Evolutionary conservation across 1,284 basidiomycete genomes (phyloP), one percentile per base, ranked within the genome.

Genomic region (Schizophyllum commune): DNA sequence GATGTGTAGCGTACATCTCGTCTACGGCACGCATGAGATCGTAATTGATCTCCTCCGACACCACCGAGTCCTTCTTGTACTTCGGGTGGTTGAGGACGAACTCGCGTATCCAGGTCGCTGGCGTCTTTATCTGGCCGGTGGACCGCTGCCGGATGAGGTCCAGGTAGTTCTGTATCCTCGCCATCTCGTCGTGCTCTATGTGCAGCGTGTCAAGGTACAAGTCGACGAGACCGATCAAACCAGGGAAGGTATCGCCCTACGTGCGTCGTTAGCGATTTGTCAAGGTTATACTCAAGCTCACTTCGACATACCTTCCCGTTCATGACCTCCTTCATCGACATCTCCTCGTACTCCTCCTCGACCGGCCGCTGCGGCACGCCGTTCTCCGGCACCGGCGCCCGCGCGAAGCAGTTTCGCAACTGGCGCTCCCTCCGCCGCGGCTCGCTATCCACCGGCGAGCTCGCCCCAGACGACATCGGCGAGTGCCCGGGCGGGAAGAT

Each of bases 11-110:
- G 72, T 70, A 94, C 91, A 99, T 91, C 70, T 92, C 86, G 72
- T 99, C 96, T n/a, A 98, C 77, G 6, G 92, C 91, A 58, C 88
- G 82, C 72, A 98, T 82, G 52, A 99, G 82, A 74, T 99, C 97
- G 72, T 96, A 97, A 71, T 96, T 98, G 71, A 99, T 94, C 75
- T 92, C 87, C 70, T 94, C 84, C 58, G 80, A 89, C 22, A 99
- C 91, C 39, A 92, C 88, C 53, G 94, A 97, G 75, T 99, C 95
- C 59, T 85, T 82, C 74, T 92, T 90, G 79, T 99, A 99, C 20
- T 79, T 83, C 3, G 95, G 92, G 74, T 99, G 97, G 1, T 84
- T 81, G 20, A 86, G 85, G 56, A 99, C 91, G 73, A 97, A 99
- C 56, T 91, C 81, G 32, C 97, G 84, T 61, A 98, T 95, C 94